Base-by-base conservation (phyloP, 169 alveolate genomes). In the Eimeria necatrix region DNA sequence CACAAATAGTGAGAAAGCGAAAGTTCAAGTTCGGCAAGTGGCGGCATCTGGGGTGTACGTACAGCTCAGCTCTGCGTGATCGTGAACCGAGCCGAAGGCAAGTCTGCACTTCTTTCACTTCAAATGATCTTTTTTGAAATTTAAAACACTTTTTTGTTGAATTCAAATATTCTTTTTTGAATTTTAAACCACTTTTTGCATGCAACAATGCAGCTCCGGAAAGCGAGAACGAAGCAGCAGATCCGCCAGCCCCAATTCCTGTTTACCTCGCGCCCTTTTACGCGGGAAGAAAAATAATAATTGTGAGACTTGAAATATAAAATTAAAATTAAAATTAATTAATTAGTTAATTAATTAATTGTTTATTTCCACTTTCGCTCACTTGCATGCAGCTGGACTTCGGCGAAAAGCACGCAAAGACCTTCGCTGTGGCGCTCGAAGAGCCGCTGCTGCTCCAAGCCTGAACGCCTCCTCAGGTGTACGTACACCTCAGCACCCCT, bases 241-340 rank as follows among this genome's bases (percentile, higher is more conserved):
- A 51, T 26, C 64, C 89, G 8, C 49, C 49, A 4, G 89, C 20
- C 6, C 89, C 89, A 4, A 80, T 80, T 3, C 89, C 89, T 10
- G 32, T 80, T 26, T 80, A 80, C 49, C 89, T 80, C 89, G 89
- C 89, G 59, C 89, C 89, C 7, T 22, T 48, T 14, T 68, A 56
- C 89, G 70, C n/a, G 12, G 89, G 89, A 80, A 48, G 89, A n/a
- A 80, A 80, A 80, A 56, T 52, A n/a, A 51, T 80, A 4, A 80
- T 80, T 80, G 89, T 80, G 51, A n/a, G 89, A n/a, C 49, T 51
- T 56, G 64, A 8, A 14, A 56, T 9, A 3, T 18, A 56, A 56
- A 10, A 10, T 12, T 56, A 18, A 10, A 10, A 32, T 32, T 32
- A 0, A 32, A 20, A 12, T 64, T 14, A 64, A 64, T 14, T 56